Percentiles rank a stretch among this genome's conserved stretches.
Conservation (phyloP, 1,139 yeast genomes). For the Kodamaea anthophila region DNA sequence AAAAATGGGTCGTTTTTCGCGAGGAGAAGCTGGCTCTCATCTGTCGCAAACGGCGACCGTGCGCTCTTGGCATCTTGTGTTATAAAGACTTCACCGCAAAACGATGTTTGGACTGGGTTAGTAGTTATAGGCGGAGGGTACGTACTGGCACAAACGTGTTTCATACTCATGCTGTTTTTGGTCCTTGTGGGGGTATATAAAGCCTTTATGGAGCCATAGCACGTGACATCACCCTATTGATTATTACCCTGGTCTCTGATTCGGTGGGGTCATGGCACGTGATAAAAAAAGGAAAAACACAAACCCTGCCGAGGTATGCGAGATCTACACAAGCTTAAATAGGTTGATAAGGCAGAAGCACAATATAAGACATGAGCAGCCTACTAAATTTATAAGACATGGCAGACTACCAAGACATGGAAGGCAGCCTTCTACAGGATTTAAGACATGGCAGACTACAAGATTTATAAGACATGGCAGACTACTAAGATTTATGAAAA, state of each 20-base stretch:
- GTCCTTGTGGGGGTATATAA: background rate
- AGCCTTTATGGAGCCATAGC: conserved; percentile 7
- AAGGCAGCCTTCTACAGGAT: no score
- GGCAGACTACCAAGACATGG: no score
- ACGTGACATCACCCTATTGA: conserved; percentile 7
- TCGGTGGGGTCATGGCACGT: conserved; percentile 5
- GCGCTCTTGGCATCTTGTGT: conserved; percentile 47
- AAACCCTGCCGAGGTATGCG: no score
- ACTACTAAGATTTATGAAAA: no score
- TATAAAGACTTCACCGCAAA: conserved; percentile 28
- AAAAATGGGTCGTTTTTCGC: conserved; percentile 52
- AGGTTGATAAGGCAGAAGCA: no score
- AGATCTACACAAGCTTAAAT: no score
- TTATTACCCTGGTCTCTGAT: conserved; percentile 2
- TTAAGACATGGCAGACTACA: no score
- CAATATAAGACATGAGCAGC: no score
- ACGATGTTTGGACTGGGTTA: conserved; percentile 8
- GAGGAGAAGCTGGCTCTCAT: conserved; percentile 28
- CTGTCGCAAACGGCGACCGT: conserved; percentile 25
- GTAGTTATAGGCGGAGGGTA: no score
- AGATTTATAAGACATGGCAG: no score
- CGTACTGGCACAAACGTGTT: conserved; percentile 13
- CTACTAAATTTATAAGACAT: no score
- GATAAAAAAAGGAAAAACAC: background rate
- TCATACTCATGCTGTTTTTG: conserved; percentile 9